Conservation (phyloP, 768 basidiomycete genomes). For the Dioszegia hungarica region DNA sequence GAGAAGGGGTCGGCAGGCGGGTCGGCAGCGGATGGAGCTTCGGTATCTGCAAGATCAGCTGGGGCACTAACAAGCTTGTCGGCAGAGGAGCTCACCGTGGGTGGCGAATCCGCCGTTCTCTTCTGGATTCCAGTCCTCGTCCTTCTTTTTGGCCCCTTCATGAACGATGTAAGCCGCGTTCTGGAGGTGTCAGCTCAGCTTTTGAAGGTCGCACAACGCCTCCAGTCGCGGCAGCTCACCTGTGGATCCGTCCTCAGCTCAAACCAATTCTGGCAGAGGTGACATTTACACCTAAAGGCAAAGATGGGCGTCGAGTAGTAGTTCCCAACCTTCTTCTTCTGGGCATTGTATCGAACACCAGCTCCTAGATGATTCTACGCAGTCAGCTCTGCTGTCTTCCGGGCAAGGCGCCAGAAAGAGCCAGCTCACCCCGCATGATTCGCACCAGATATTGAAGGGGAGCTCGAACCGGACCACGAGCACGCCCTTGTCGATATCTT, state of each 20-base stretch:
- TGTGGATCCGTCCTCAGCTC: slow-evolving; percentile 97
- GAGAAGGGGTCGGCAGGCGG: slow-evolving; percentile 74
- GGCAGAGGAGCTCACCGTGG: slow-evolving; percentile 61
- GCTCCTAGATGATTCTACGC: slow-evolving; percentile 81
- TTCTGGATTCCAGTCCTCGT: slow-evolving; percentile 94
- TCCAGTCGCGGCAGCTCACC: slow-evolving; percentile 52
- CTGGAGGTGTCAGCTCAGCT: slow-evolving; percentile 53
- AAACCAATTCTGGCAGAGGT: slow-evolving; percentile 93
- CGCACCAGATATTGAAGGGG: slow-evolving; percentile 67
- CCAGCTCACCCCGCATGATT: slow-evolving; percentile 64
- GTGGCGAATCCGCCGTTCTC: slow-evolving; percentile 90
- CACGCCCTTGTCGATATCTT: slow-evolving; percentile 93
- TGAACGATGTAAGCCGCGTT: slow-evolving; percentile 91
- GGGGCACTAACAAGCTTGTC: no score
- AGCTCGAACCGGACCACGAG: slow-evolving; percentile 88
- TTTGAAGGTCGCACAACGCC: no score
- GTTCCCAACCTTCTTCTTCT: slow-evolving; percentile 92
- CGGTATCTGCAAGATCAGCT: slow-evolving; percentile 59
- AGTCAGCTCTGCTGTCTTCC: slow-evolving; percentile 6
- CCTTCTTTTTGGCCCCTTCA: slow-evolving; percentile 88
- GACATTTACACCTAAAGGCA: slow-evolving; percentile 96
- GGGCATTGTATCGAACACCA: slow-evolving; percentile 99
- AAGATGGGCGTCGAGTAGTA: slow-evolving; percentile 94
- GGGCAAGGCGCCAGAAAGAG: not conserved
- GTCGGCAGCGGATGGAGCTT: slow-evolving; percentile 54